Base-by-base conservation (phyloP, 1,284 basidiomycete genomes). In the Sporisorium reilianum region DNA sequence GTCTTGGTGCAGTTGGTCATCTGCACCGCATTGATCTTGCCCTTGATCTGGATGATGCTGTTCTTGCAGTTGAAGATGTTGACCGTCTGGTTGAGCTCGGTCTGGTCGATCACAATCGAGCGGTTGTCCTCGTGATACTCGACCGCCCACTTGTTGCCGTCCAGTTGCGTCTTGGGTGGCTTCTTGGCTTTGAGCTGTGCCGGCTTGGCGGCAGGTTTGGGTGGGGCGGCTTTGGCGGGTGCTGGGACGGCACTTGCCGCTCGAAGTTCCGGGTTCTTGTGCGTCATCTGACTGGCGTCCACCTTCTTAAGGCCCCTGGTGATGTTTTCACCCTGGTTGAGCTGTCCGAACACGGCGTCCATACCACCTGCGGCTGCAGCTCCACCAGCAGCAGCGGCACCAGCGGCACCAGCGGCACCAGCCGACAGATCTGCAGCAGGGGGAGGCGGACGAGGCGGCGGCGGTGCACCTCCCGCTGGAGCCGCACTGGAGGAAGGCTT, bases 201-300 rank as follows among this genome's bases (percentile, higher is more conserved):
- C 2, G 80, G 77, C 62, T 79, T 80, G 22, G 75, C 66, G 1
- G 75, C 77, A 8, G 69, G 75, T 51, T 60, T 66, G 22, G 81
- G 80, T 12, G 77, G 77, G 10, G 76, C 55, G 18, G 77, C 57
- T 58, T 80, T 80, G 36, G 55, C 42, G 8, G 63, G 50, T 36
- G 49, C 25, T 5, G 56, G 28, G 5, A 9, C 9, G 4, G 63
- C 45, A 5, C 49, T 44, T 11, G 87, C 87, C 60, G 88, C 88
- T 25, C 89, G 86, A 44, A 99, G 86, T 16, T 90, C 88, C 0
- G 97, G 96, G 82, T 99, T 99, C 89, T 99, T 98, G 88, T 99
- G 97, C 8, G 95, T 98, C 95, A 96, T 96, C 85, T 97, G 91
- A 77, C 92, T 95, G 86, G 91, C 90, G 85, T 97, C 94, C 20